These are phyloP conservation scores for Leccinum aurantiacum DNA, from an alignment of 768 basidiomycete species.

Conservation along the genomic window DNA sequence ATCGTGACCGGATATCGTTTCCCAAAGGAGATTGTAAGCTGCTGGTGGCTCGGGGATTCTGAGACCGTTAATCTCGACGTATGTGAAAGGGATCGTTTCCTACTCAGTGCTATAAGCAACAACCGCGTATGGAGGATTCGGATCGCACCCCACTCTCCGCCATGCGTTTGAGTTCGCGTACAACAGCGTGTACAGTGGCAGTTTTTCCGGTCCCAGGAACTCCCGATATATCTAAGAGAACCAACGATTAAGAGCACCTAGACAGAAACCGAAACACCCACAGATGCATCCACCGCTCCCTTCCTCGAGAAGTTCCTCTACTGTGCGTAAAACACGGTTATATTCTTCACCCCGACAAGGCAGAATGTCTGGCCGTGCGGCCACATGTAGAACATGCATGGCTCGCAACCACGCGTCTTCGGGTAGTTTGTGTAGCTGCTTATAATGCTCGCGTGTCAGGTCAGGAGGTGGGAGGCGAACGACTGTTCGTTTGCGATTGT, in stretches of 20 bases:
- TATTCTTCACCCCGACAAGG: slow-evolving; percentile 91
- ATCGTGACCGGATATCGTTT: slow-evolving; percentile 83
- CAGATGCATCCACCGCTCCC: slow-evolving; percentile 96
- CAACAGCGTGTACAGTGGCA: slow-evolving; percentile 92
- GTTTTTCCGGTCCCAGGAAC: slow-evolving; percentile 99
- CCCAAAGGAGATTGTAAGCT: slow-evolving; percentile 92
- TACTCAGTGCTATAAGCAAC: slow-evolving; percentile 30
- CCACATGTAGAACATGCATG: slow-evolving; percentile 91
- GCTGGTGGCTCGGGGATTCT: slow-evolving; percentile 90
- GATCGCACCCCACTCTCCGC: slow-evolving; percentile 70
- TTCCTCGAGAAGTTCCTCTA: slow-evolving; percentile 86
- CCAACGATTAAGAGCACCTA: slow-evolving; percentile 1
- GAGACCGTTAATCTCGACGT: slow-evolving; percentile 97
- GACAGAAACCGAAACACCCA: slow-evolving; percentile 38
- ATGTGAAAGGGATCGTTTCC: slow-evolving; percentile 94
- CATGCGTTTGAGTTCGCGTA: slow-evolving; percentile 87
- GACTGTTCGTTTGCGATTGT: slow-evolving; percentile 27
- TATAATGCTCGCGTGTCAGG: slow-evolving; percentile 36
- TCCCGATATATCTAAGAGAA: slow-evolving; percentile 81
- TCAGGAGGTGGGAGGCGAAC: slow-evolving; percentile 38
- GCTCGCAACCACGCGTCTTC: slow-evolving; percentile 82
- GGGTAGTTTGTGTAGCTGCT: slow-evolving; percentile 52
- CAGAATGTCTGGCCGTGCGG: slow-evolving; percentile 83
- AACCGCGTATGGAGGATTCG: neutral
- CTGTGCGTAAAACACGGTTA: slow-evolving; percentile 65